Evolutionary conservation across 106 monocot genomes (phyloP).

Genomic region (Agapanthus africanus): DNA sequence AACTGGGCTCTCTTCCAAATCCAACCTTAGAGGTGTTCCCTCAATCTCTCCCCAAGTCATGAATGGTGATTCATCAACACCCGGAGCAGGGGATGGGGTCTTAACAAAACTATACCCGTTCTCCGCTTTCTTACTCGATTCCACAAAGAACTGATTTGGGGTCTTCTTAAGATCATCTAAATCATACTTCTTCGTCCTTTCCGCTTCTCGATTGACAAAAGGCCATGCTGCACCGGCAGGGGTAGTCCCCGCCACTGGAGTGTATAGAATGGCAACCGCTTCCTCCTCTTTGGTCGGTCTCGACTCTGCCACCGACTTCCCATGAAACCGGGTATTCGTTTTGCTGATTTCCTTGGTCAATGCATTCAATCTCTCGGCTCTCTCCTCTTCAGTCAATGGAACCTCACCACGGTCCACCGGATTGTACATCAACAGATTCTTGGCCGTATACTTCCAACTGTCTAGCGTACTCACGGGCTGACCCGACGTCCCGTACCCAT

Average conservation of each 20-base stretch:
- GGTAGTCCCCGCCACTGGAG: constrained; percentile 53
- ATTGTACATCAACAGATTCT: constrained; percentile 91
- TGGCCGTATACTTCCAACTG: constrained; percentile 72
- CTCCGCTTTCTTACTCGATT: constrained; percentile 62
- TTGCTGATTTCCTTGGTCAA: constrained; percentile 73
- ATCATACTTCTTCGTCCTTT: constrained; percentile 65
- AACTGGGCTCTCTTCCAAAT: constrained; percentile 47
- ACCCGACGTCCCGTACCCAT: constrained; percentile 83
- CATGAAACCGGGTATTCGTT: constrained; percentile 61
- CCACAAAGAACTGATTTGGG: constrained; percentile 66
- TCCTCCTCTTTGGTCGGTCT: constrained; percentile 41
- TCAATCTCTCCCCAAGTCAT: constrained; percentile 99
- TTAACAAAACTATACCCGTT: constrained; percentile 87
- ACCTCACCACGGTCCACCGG: constrained; percentile 48
- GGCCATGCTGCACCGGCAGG: constrained; percentile 76
- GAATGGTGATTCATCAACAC: constrained; percentile 81
- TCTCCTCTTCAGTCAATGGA: constrained; percentile 68
- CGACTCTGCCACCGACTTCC: constrained; percentile 28
- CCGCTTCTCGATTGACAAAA: constrained; percentile 61
- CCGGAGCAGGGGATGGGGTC: constrained; percentile 89
- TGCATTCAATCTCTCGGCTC: constrained; percentile 50
- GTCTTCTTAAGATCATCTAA: constrained; percentile 90
- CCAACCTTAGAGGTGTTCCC: constrained; percentile 84
- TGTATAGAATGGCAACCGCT: constrained; percentile 47
- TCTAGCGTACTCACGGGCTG: constrained; percentile 73